Evolutionary conservation across 345 rosid species (phyloP).

Genomic region (Eucalyptus victrix): DNA sequence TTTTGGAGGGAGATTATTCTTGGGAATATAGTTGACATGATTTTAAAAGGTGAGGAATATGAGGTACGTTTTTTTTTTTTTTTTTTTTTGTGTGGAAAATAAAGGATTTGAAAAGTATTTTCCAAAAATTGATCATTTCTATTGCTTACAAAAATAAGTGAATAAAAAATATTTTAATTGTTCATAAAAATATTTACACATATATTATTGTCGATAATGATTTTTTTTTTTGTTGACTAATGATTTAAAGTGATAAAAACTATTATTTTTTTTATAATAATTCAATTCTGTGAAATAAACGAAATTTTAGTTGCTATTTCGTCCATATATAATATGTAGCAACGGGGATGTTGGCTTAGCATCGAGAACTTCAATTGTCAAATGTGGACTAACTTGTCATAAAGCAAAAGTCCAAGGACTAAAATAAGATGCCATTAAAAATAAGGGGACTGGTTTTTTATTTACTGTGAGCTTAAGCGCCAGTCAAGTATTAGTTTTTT

Average conservation of each 20-base stretch:
- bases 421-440: not conserved
- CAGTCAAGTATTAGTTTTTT: not conserved
- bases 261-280: too few relatives aligned
- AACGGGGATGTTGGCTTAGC: not conserved
- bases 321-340: not conserved
- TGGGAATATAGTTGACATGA: not conserved
- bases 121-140: not conserved
- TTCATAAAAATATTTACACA: too few relatives aligned
- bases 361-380: not conserved
- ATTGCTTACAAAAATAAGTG: too few relatives aligned
- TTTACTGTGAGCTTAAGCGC: not conserved
- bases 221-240: too few relatives aligned
- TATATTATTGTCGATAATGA: not conserved
- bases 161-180: too few relatives aligned
- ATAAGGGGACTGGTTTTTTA: not conserved
- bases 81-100: not conserved
- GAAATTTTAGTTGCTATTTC: too few relatives aligned
- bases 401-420: not conserved
- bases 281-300: too few relatives aligned
- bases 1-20: not conserved
- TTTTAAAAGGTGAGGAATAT: too few relatives aligned
- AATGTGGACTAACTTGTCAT: not conserved
- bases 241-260: not conserved
- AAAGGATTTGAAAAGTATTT: too few relatives aligned
- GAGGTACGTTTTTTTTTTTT: too few relatives aligned